Base-by-base conservation (phyloP, 2,329 filamentous ascomycete genomes). In the Lithohypha guttulata region DNA sequence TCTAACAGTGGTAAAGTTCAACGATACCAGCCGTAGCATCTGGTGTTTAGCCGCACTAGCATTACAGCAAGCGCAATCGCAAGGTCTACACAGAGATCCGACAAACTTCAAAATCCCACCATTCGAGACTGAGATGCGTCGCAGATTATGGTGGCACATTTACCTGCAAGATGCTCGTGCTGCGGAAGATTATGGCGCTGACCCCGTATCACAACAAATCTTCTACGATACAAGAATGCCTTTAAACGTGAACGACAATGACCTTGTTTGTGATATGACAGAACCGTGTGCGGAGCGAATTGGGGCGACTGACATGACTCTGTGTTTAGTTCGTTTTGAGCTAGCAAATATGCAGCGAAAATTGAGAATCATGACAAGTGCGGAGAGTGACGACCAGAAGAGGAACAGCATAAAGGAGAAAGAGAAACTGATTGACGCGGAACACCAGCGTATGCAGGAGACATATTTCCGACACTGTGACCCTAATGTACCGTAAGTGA, bases 141-240 rank as follows among this genome's bases (percentile, higher is more conserved):
- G 61, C 28, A 51, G 56, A 25, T 42, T 58, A 1, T 64, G 61
- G 61, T 61, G 59, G 57, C 42, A 44, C 20, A 40, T 63, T 17
- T 57, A 52, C 47, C 61, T 77, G 10, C 57, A 81, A 0, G 77
- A 81, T 51, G 65, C 68, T 2, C 61, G 76, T 43, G 66, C 75
- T 1, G 71, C 73, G 1, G 76, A 80, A 50, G 73, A 79, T 42
- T 73, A 79, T 51, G 75, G 75, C 0, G 73, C 71, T 15, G 75
- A 79, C 43, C 70, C 74, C 2, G 72, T 70, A 0, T 76, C 81
- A 28, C 55, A 66, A 2, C 65, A 72, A 34, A 65, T 69, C 9
- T 67, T 67, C 8, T 81, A 73, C 48, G 77, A 81, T 51, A 79
- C 77, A 0, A 66, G 61, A 39, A 50, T 65, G 6, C 69, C 70